These are phyloP conservation scores for Setomelanomma holmii DNA, from an alignment of 2,329 filamentous ascomycete genomes.

Conservation along the genomic window DNA sequence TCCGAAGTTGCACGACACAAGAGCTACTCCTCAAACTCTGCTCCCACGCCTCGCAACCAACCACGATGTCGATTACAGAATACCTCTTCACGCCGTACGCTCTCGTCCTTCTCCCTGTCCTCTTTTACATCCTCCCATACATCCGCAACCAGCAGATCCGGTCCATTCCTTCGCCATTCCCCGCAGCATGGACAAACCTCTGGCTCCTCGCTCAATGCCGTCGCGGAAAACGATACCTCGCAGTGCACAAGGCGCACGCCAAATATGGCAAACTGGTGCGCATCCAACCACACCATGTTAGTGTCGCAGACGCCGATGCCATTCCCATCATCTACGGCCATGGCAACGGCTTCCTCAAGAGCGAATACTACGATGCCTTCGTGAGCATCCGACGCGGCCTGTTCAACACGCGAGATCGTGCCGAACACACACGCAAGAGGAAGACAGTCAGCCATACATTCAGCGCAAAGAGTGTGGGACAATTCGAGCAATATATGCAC, in stretches of 20 bases:
- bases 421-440: slow-evolving; percentile 85
- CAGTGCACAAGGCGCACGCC: slow-evolving; percentile 76
- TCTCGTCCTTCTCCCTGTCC: slow-evolving; percentile 57
- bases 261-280: slow-evolving; percentile 80
- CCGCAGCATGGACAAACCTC: slow-evolving; percentile 74
- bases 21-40: neutral
- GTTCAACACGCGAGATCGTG: slow-evolving; percentile 86
- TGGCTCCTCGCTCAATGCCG: slow-evolving; percentile 76
- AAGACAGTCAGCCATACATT: slow-evolving; percentile 91
- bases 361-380: slow-evolving; percentile 90
- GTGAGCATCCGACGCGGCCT: slow-evolving; percentile 84
- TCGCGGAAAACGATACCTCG: slow-evolving; percentile 63
- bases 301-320: slow-evolving; percentile 79
- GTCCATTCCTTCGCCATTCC: slow-evolving; percentile 68
- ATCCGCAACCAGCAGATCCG: slow-evolving; percentile 63
- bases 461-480: slow-evolving; percentile 76
- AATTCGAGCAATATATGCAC: slow-evolving; percentile 91
- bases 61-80: slow-evolving; percentile 42
- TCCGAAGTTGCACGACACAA: neutral
- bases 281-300: slow-evolving; percentile 84
- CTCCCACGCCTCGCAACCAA: neutral
- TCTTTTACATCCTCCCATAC: slow-evolving; percentile 67
- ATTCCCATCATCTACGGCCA: slow-evolving; percentile 78
- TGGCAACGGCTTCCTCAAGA: slow-evolving; percentile 59
- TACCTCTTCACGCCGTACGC: slow-evolving; percentile 54